Percentiles rank a stretch among this genome's conserved stretches.
Evolutionary conservation across 78 protist genomes (phyloP).

Genomic region (Andalucia godoyi): DNA sequence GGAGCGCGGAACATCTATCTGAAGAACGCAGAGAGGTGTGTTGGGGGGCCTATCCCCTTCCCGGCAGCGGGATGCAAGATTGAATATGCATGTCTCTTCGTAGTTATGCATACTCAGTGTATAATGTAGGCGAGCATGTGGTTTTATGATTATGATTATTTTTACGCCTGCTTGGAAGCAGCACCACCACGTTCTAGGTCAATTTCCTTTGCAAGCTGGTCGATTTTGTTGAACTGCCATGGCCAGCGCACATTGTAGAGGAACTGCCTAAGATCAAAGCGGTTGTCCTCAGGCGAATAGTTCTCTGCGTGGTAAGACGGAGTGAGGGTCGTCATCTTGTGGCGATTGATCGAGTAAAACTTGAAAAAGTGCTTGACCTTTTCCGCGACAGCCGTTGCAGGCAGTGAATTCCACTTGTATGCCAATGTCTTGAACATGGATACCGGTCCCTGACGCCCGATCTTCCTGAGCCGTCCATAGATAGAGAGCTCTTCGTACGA

Average conservation of each 20-base stretch:
- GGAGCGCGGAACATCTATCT: too few species aligned
- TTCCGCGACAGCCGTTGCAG: conserved; percentile 24
- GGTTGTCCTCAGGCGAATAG: conserved; percentile 74
- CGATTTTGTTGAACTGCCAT: conserved; percentile 41
- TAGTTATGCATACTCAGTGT: too few species aligned
- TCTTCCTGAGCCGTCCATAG: conserved; percentile 42
- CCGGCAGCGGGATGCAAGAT: too few species aligned
- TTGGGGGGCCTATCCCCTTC: too few species aligned
- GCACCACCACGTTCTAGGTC: too few species aligned
- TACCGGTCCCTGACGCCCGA: conserved; percentile 44
- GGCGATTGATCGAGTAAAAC: conserved; percentile 60
- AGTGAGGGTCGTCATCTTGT: conserved; percentile 67
- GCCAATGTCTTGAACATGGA: conserved; percentile 48
- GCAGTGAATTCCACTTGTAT: conserved; percentile 33
- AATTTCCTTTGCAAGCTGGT: too few species aligned
- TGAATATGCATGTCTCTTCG: too few species aligned
- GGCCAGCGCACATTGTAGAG: conserved; percentile 46
- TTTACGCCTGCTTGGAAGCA: too few species aligned
- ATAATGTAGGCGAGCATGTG: too few species aligned
- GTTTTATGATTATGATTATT: too few species aligned
- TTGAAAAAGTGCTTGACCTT: conserved; percentile 65
- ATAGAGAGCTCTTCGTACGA: conserved; percentile 47
- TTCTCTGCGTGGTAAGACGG: conserved; percentile 75
- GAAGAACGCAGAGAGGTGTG: too few species aligned
- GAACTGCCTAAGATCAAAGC: conserved; percentile 72